Evolutionary conservation across 73 alveolate species (phyloP).

Genomic region (Tetrahymena thermophila): DNA sequence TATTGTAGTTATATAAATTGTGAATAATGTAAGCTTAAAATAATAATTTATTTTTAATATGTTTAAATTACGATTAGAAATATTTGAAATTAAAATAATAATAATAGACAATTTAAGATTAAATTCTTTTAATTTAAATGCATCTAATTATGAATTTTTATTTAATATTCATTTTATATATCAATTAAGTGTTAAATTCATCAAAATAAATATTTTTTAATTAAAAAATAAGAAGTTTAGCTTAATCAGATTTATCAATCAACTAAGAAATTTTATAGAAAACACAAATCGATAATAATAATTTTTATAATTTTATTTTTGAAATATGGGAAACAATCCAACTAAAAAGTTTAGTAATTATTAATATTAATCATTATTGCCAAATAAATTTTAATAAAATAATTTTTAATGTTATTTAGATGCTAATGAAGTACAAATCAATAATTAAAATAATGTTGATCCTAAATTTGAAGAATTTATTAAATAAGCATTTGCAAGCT

Average conservation of each 20-base stretch:
- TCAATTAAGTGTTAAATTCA: neutral
- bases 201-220: neutral
- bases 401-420: neutral
- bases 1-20: no score
- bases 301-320: neutral
- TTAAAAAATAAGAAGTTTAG: neutral
- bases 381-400: neutral
- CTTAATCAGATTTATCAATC: neutral
- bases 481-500: constrained; percentile 16
- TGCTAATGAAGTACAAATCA: neutral
- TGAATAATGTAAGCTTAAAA: neutral
- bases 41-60: no score
- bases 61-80: neutral
- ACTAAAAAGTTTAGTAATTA: neutral
- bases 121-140: neutral
- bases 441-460: neutral
- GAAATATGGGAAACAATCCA: neutral
- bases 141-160: neutral
- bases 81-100: neutral
- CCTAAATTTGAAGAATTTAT: constrained; percentile 12
- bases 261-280: neutral
- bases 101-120: neutral
- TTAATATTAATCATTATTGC: neutral
- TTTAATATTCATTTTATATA: no score
- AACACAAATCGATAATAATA: neutral